Evolutionary conservation across 257 asterid genomes (phyloP).

Genomic region (Solanum bukasovii): DNA sequence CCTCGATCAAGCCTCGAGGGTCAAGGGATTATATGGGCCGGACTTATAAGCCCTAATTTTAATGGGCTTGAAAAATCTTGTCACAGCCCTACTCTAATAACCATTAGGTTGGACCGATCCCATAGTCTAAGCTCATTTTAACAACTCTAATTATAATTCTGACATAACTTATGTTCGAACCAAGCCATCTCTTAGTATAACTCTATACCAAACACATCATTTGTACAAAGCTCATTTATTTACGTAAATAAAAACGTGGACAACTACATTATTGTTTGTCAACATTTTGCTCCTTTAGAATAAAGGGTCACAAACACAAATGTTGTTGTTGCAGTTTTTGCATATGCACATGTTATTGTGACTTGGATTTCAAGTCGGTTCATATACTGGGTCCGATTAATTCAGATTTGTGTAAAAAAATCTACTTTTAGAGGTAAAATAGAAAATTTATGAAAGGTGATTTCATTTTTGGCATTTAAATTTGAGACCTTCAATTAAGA

Average conservation of each 20-base stretch:
- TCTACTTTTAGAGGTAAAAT: not conserved
- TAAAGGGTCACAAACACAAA: not conserved
- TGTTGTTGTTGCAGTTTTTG: not conserved
- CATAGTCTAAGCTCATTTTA: no score
- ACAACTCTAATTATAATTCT: no score
- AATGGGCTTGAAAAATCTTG: no score
- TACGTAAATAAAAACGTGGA: not conserved
- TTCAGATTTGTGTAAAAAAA: not conserved
- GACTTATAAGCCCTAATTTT: no score
- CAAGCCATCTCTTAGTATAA: not conserved
- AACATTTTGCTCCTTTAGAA: not conserved
- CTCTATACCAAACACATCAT: not conserved
- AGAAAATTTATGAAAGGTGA: not conserved
- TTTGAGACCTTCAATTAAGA: not conserved
- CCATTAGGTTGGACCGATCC: no score
- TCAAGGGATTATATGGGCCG: no score
- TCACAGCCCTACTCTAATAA: no score
- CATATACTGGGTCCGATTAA: not conserved
- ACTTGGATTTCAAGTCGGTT: not conserved
- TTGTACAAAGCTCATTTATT: not conserved
- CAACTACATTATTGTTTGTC: not conserved
- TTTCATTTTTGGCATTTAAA: accelerated
- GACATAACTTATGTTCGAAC: not conserved
- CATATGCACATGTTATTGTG: not conserved
- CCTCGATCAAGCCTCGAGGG: no score